phyloP scores from a whole-genome alignment of 2,329 filamentous ascomycete species.

The Aspergillus sojae region DNA sequence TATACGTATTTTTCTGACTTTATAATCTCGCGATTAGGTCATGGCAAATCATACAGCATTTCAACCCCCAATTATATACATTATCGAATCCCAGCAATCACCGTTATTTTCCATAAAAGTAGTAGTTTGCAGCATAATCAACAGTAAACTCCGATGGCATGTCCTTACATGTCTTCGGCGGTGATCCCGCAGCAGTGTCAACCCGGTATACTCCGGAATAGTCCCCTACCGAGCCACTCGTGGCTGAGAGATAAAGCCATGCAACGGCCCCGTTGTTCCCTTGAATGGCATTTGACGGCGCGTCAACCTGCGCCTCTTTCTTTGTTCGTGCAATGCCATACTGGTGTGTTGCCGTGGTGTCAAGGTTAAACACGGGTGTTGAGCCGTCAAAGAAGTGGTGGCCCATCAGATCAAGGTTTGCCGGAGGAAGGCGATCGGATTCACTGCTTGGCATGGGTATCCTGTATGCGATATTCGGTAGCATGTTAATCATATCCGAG shows the following conservation, averaged over 20 bases:
- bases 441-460: constrained; percentile 57
- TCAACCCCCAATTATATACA: background rate
- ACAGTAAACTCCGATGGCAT: constrained; percentile 68
- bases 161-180: constrained; percentile 73
- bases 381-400: constrained; percentile 77
- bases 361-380: constrained; percentile 79
- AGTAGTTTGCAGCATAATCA: constrained; percentile 81
- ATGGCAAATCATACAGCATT: background rate
- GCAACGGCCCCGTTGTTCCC: constrained; percentile 71
- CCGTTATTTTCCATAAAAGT: constrained; percentile 53
- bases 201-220: constrained; percentile 81
- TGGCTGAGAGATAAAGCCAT: constrained; percentile 72
- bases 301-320: constrained; percentile 63
- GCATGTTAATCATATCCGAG: constrained; percentile 65
- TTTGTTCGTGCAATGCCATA: constrained; percentile 63
- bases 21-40: no score
- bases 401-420: constrained; percentile 67
- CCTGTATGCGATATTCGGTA: constrained; percentile 70
- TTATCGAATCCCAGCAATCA: background rate
- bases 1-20: background rate
- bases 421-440: constrained; percentile 48
- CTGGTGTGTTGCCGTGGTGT: constrained; percentile 52
- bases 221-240: constrained; percentile 59
- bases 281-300: constrained; percentile 62
- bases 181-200: constrained; percentile 77